These are phyloP conservation scores for Royoungia palumana DNA, from an alignment of 768 basidiomycete genomes.

Conservation along the genomic window DNA sequence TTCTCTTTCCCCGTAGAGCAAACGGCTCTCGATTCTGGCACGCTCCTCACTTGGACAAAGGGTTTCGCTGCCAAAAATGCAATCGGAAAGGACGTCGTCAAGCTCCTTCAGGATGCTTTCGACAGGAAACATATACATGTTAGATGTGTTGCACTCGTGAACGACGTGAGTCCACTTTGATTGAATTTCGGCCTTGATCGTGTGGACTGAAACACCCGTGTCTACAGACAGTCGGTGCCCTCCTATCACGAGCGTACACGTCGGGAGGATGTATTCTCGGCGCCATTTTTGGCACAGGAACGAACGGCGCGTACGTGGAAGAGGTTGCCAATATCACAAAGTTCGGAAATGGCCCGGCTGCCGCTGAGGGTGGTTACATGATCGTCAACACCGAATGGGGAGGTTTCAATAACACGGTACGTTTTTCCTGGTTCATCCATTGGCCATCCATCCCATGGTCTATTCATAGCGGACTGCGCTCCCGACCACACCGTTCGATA, in stretches of 20 bases:
- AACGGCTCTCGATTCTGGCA: conserved; percentile 86
- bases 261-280: conserved; percentile 85
- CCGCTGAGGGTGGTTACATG: conserved; percentile 72
- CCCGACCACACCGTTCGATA: conserved; percentile 88
- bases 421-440: conserved; percentile 22
- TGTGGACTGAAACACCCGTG: conserved; percentile 6
- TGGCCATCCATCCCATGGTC: not conserved
- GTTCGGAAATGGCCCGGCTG: conserved; percentile 61
- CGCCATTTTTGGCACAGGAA: conserved; percentile 96
- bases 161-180: conserved; percentile 70
- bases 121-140: conserved; percentile 91
- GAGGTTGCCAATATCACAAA: conserved; percentile 82
- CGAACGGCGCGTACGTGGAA: conserved; percentile 97
- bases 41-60: conserved; percentile 93
- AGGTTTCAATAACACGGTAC: conserved; percentile 89
- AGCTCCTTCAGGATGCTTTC: conserved; percentile 87
- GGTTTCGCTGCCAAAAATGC: conserved; percentile 93
- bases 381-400: conserved; percentile 99
- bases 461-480: conserved; percentile 68
- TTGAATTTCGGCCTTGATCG: not conserved
- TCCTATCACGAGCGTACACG: conserved; percentile 92
- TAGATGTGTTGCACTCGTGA: conserved; percentile 87
- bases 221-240: conserved; percentile 86
- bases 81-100: conserved; percentile 83
- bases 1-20: conserved; percentile 99